These are phyloP conservation scores for Boletellus emodensis DNA, from an alignment of 768 basidiomycete species.

Conservation along the genomic window DNA sequence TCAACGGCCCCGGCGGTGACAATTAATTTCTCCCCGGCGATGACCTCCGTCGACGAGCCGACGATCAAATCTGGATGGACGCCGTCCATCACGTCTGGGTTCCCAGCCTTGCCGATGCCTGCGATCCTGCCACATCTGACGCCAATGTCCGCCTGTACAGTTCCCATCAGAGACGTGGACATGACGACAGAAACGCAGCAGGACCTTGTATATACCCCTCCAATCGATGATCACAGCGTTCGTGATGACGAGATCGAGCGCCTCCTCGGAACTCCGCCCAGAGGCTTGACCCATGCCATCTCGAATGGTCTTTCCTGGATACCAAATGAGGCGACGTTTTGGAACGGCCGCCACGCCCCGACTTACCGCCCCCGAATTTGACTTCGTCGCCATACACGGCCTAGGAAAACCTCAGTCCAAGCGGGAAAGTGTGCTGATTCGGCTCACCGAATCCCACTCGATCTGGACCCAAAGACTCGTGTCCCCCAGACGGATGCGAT, in stretches of 20 bases:
- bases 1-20: conserved; percentile 93
- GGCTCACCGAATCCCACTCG: conserved; percentile 70
- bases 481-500: conserved; percentile 85
- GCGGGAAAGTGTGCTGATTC: not conserved
- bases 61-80: conserved; percentile 72
- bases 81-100: conserved; percentile 86
- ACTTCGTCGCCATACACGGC: conserved; percentile 94
- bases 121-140: conserved; percentile 77
- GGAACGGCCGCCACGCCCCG: not conserved
- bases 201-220: conserved; percentile 91
- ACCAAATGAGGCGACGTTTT: not conserved
- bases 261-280: conserved; percentile 57
- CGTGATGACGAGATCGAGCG: conserved; percentile 90
- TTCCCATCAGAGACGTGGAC: conserved; percentile 1
- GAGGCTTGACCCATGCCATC: conserved; percentile 97
- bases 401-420: conserved; percentile 31
- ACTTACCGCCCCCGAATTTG: conserved; percentile 91
- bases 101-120: conserved; percentile 96
- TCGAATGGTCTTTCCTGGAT: conserved; percentile 81
- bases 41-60: conserved; percentile 90
- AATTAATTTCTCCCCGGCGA: conserved; percentile 93
- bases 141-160: conserved; percentile 84
- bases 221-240: conserved; percentile 94
- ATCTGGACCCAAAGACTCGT: conserved; percentile 90
- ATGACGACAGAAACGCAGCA: not conserved